Conservation (phyloP, 2,329 filamentous ascomycete genomes). For the Trichophyton benhamiae region DNA sequence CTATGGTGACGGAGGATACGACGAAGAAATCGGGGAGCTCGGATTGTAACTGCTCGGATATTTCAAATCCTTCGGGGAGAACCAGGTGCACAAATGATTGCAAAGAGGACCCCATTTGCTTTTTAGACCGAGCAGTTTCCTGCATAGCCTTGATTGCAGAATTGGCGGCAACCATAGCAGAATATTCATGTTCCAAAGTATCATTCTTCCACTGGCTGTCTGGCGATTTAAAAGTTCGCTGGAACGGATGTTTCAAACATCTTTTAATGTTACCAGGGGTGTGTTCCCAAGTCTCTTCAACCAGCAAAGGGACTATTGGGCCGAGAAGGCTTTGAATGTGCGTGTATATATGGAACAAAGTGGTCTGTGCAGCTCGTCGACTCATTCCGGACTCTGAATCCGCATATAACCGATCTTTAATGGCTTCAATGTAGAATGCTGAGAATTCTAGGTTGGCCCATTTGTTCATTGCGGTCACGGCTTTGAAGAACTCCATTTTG, state of each 20-base stretch:
- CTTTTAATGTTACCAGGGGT: constrained; percentile 52
- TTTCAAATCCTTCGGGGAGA: constrained; percentile 16
- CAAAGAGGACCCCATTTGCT: constrained; percentile 66
- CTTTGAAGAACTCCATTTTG: constrained; percentile 73
- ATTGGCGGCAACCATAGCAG: constrained; percentile 39
- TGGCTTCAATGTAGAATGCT: constrained; percentile 82
- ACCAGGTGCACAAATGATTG: constrained; percentile 53
- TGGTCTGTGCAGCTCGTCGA: constrained; percentile 44
- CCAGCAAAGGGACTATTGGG: constrained; percentile 68
- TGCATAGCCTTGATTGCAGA: constrained; percentile 60
- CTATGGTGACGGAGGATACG: constrained; percentile 50
- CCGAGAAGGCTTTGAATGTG: constrained; percentile 66
- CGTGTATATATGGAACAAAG: constrained; percentile 51
- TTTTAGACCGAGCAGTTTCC: constrained; percentile 59
- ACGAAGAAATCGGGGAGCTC: constrained; percentile 57
- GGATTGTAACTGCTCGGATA: constrained; percentile 21
- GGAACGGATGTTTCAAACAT: constrained; percentile 35
- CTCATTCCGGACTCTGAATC: constrained; percentile 55
- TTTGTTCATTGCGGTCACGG: constrained; percentile 57
- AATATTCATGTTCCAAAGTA: constrained; percentile 38
- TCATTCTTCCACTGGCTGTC: constrained; percentile 28
- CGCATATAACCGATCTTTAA: constrained; percentile 88
- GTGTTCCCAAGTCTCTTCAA: constrained; percentile 74
- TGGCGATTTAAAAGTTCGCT: constrained; percentile 25
- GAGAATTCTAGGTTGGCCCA: constrained; percentile 78